A percentile compares a stretch with the other conserved stretches of the same genome.
Conservation (phyloP, 2,329 filamentous ascomycete genomes). For the Trichoderma asperellum region DNA sequence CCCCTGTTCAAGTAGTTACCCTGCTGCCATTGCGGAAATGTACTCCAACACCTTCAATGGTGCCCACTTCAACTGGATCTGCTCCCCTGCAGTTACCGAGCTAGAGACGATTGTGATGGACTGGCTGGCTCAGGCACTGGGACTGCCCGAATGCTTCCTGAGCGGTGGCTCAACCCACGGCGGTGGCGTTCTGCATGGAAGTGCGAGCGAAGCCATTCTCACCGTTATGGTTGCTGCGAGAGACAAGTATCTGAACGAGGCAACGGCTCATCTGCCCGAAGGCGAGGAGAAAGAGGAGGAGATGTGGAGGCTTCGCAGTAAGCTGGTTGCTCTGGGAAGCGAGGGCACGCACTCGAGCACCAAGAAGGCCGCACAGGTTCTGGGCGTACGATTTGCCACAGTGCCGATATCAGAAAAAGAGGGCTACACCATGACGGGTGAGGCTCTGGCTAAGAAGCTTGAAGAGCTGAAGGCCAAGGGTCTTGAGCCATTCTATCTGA, state of each 20-base stretch:
- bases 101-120: conserved; percentile 92
- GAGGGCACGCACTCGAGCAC: conserved; percentile 81
- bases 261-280: conserved; percentile 54
- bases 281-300: conserved; percentile 71
- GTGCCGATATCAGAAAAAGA: conserved; percentile 66
- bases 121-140: conserved; percentile 80
- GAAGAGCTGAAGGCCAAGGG: conserved; percentile 68
- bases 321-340: conserved; percentile 77
- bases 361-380: conserved; percentile 84
- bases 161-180: conserved; percentile 72
- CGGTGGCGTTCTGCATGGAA: conserved; percentile 93
- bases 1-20: conserved; percentile 79
- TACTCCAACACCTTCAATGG: conserved; percentile 88
- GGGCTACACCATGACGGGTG: conserved; percentile 71
- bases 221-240: conserved; percentile 86
- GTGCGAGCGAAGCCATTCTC: conserved; percentile 83
- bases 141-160: conserved; percentile 72
- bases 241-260: conserved; percentile 72
- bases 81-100: conserved; percentile 88
- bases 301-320: conserved; percentile 57
- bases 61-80: conserved; percentile 97
- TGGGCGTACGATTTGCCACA: conserved; percentile 78
- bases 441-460: conserved; percentile 63
- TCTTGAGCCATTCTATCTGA: conserved; percentile 84
- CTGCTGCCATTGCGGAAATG: conserved; percentile 87